Base-by-base conservation (phyloP, 1,139 yeast species). In the Saccharomyces hybrid region DNA sequence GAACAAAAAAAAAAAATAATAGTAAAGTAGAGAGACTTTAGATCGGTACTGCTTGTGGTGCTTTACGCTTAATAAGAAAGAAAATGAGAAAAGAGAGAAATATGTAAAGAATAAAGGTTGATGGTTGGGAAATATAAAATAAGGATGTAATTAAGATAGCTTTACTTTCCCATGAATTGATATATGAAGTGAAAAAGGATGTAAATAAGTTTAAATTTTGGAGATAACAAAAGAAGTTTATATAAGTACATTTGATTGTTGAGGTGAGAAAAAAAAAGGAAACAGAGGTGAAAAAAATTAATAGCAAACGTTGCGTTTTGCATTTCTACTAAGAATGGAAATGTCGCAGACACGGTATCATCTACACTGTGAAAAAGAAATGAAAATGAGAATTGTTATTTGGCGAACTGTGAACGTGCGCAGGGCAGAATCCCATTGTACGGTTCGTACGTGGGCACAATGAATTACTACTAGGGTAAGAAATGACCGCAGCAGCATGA, bases 341-440 rank as follows among this genome's bases (percentile, higher is more conserved):
- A 38, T 38, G 44, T 38, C 44, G 25, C 44, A 38, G 44, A 38
- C 44, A 38, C 44, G 44, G 44, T 38, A 38, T 38, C 44, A 38
- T 38, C 44, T 14, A 38, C 13, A 11, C 16, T 13, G 44, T 38
- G 25, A 38, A 38, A 38, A 38, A 38, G 44, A 38, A 38, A 38
- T 16, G 6, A 38, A 38, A 38, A 38, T 8, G 3, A 8, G 9
- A 38, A 11, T 16, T 38, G 44, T 38, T 38, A 38, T 38, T 38
- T 38, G 25, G 25, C 11, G 44, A 38, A 13, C 23, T 9, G 13
- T 38, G n/a, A 38, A 38, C 44, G 44, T 16, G 44, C 44, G 44
- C 44, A 38, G 25, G 16, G 44, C n/a, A 20, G 44, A 38, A 38
- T 8, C 44, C 44, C 44, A 20, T 38, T 38, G 44, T 38, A 20